Base-by-base conservation (phyloP, 306 rosid genomes). In the Begonia masoniana region DNA sequence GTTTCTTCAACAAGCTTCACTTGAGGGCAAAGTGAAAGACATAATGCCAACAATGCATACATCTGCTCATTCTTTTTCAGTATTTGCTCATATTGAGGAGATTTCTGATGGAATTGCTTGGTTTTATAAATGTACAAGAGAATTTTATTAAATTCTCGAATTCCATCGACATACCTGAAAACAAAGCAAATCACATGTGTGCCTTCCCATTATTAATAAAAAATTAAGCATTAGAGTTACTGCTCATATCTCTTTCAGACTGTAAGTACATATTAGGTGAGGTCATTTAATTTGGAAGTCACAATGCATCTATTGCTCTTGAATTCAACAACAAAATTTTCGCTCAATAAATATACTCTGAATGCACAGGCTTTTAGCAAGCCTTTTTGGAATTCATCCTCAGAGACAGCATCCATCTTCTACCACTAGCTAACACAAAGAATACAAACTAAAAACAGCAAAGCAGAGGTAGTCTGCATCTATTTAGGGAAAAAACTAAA, bases 51-150 rank as follows among this genome's bases (percentile, higher is more conserved):
- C 84, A 91, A 73, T 58, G 96, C 99, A 77, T 91, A 91, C 99
- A 91, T 86, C 69, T 91, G 96, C 63, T 91, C 99, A 53, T 91
- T 91, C 79, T 91, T 91, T 76, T 91, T 91, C 58, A 91, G 78
- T 56, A 86, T 91, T 75, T 91, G 99, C 74, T 86, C 99, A 66
- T 75, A 86, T 57, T 91, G 99, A 19, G 96, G 94, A 42, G 96
- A 86, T 64, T 86, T 86, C 71, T 81, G 82, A 75, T 86, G 96
- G 70, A 73, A 86, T 48, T 79, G 86, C 74, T 91, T 91, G 36
- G 72, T 71, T 78, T 83, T 83, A 19, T 61, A 81, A 59, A 91
- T 81, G 73, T 86, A 86, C 54, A 86, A 54, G 23, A 91, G 92
- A 68, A 91, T 83, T 76, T 84, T 86, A 68, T 79, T 91, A 63